Conservation (phyloP, 148 eudicot species). For the Suaeda aralocaspica region DNA sequence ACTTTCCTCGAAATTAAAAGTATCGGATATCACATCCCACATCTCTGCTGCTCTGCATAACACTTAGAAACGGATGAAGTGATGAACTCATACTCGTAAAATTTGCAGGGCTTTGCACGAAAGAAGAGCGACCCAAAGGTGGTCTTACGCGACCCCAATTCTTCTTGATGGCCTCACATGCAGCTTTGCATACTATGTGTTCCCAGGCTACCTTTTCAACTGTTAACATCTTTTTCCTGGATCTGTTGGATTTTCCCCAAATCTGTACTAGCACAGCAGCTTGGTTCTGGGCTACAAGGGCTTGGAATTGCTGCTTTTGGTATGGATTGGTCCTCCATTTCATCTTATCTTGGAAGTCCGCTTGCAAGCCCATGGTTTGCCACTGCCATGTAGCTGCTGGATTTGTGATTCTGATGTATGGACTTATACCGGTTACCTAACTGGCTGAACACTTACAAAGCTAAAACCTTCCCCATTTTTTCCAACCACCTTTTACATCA, state of each 20-base stretch:
- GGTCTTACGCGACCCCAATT: slow-evolving; percentile 82
- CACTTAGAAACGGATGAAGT: no score
- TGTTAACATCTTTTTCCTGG: slow-evolving; percentile 96
- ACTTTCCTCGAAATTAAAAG: no score
- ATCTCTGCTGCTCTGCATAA: no score
- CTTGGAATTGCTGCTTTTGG: slow-evolving; percentile 82
- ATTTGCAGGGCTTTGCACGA: slow-evolving; percentile 81
- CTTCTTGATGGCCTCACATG: slow-evolving; percentile 76
- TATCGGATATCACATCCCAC: no score
- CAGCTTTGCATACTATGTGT: slow-evolving; percentile 89
- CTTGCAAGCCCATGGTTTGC: slow-evolving; percentile 99
- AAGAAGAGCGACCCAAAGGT: slow-evolving; percentile 70
- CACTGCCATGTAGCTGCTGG: slow-evolving; percentile 94
- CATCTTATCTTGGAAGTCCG: slow-evolving; percentile 96
- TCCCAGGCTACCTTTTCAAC: slow-evolving; percentile 89
- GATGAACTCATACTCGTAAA: neutral
- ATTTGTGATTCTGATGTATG: slow-evolving; percentile 69
- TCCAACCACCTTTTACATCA: slow-evolving; percentile 56
- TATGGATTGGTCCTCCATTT: slow-evolving; percentile 88
- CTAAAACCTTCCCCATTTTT: slow-evolving; percentile 82
- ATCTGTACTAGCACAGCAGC: slow-evolving; percentile 79
- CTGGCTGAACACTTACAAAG: slow-evolving; percentile 74
- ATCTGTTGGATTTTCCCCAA: slow-evolving; percentile 84
- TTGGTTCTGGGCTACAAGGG: slow-evolving; percentile 84
- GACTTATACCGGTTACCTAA: slow-evolving; percentile 64